phyloP scores from a whole-genome alignment of 805 yeast species.

The Cyberlindnera mycetangii region DNA sequence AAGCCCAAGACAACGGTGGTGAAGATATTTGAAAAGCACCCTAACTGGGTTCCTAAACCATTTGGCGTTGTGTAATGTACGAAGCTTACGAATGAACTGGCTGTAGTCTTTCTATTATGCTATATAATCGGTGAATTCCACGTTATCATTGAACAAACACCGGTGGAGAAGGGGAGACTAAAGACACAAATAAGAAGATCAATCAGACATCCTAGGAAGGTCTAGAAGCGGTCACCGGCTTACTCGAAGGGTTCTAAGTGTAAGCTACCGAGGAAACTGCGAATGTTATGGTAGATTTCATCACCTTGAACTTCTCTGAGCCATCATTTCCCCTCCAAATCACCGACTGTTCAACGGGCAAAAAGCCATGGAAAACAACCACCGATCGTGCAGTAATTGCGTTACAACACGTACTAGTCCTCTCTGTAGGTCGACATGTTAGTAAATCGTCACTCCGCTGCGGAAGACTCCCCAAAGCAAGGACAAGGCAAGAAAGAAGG shows the following conservation, averaged over 20 bases:
- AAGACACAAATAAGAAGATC: slow-evolving; percentile 4
- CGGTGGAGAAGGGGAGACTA: neutral
- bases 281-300: slow-evolving; percentile 81
- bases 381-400: neutral
- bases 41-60: slow-evolving; percentile 51
- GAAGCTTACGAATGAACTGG: neutral
- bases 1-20: slow-evolving; percentile 2
- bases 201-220: slow-evolving; percentile 96
- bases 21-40: slow-evolving; percentile 18
- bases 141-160: neutral
- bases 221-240: slow-evolving; percentile 80
- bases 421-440: slow-evolving; percentile 9
- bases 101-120: neutral
- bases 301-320: slow-evolving; percentile 44
- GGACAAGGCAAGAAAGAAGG: slow-evolving; percentile 13
- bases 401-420: slow-evolving; percentile 14
- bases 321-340: neutral
- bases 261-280: slow-evolving; percentile 96
- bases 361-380: neutral
- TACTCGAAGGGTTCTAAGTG: slow-evolving; percentile 77
- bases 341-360: too few relatives aligned
- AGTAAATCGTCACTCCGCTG: neutral
- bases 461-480: neutral
- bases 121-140: neutral
- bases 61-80: slow-evolving; percentile 41